A percentile compares a stretch with the other conserved stretches of the same genome.
phyloP scores from a whole-genome alignment of 768 basidiomycete species.

The Suillus weaverae region DNA sequence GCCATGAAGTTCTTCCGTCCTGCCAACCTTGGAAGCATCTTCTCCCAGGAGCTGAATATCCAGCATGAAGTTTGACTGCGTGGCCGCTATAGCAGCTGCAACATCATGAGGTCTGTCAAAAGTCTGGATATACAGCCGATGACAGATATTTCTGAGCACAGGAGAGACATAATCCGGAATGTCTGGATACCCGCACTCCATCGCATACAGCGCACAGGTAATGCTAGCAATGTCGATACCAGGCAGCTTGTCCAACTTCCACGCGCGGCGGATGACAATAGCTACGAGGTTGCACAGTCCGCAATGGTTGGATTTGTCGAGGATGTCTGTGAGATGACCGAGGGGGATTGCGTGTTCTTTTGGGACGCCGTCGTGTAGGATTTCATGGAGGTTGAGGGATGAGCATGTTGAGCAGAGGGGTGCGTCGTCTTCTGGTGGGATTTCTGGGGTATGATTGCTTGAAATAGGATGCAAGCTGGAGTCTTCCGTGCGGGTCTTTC shows the following conservation, averaged over 20 bases:
- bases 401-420: constrained; percentile 11
- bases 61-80: not conserved
- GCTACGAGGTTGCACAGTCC: constrained; percentile 5
- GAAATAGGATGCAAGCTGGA: not conserved
- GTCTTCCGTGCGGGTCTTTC: not conserved
- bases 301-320: constrained; percentile 7
- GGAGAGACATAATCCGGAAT: not conserved
- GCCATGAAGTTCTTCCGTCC: constrained; percentile 10
- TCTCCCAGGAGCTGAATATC: constrained; percentile 13
- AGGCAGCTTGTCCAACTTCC: constrained; percentile 2
- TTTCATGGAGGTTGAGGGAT: constrained; percentile 1
- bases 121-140: constrained; percentile 5
- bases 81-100: not conserved
- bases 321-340: constrained; percentile 4
- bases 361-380: constrained; percentile 5
- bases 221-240: not conserved
- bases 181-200: not conserved
- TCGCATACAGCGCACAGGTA: not conserved
- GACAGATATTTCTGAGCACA: not conserved
- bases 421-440: not conserved
- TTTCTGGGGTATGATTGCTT: not conserved
- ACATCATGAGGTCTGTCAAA: not conserved
- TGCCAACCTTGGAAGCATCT: constrained; percentile 2
- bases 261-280: constrained; percentile 1
- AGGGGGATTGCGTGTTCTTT: not conserved